Conservation (phyloP, 2,329 filamentous ascomycete species). For the Colletotrichum costaricense region DNA sequence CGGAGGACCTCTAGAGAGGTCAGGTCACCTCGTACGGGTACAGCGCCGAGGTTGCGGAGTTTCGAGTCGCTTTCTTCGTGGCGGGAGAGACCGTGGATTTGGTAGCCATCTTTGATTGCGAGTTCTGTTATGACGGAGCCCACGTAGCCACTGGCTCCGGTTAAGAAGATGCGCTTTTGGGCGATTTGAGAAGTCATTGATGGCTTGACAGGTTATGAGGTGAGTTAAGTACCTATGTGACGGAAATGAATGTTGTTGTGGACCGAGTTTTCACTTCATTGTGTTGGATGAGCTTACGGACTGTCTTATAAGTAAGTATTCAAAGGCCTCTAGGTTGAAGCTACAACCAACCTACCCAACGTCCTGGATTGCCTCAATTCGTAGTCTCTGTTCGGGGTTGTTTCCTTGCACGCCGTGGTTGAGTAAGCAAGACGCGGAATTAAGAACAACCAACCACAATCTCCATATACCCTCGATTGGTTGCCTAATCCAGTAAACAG, state of each 20-base stretch:
- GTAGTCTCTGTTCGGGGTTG: neutral
- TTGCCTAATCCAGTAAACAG: neutral
- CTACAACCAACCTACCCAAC: neutral
- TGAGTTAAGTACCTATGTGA: neutral
- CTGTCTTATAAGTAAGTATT: neutral
- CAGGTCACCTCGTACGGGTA: slow-evolving; percentile 53
- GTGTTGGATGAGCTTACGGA: neutral
- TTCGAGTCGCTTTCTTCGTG: slow-evolving; percentile 46
- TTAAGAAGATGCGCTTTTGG: slow-evolving; percentile 46
- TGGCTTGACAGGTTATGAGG: neutral
- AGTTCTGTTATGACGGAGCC: slow-evolving; percentile 48
- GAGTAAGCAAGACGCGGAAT: neutral
- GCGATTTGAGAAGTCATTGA: neutral
- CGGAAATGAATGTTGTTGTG: neutral
- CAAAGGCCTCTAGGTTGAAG: too few relatives aligned
- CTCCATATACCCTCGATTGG: neutral
- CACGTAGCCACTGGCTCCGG: slow-evolving; percentile 53
- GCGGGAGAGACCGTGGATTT: slow-evolving; percentile 45
- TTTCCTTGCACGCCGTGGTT: neutral
- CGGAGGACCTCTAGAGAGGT: slow-evolving; percentile 49
- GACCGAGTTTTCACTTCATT: too few relatives aligned
- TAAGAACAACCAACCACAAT: neutral
- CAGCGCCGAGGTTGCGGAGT: slow-evolving; percentile 50
- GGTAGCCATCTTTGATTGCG: slow-evolving; percentile 51
- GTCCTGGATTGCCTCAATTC: neutral